Conservation (phyloP, 2,329 filamentous ascomycete genomes). For the Penicillium sp. region DNA sequence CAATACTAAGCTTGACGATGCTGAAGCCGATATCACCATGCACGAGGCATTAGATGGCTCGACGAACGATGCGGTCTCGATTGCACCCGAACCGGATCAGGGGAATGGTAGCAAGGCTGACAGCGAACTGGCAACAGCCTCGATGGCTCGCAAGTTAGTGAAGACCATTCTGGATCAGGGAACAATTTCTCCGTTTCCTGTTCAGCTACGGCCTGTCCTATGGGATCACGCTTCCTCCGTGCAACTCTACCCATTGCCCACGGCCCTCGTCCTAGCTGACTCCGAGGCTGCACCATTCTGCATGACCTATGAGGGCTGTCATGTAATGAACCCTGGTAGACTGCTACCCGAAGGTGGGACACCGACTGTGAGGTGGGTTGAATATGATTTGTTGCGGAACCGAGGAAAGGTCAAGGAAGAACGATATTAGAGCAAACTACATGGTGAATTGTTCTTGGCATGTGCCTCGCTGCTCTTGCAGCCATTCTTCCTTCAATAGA, state of each 20-base stretch:
- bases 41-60: conserved; percentile 25
- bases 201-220: conserved; percentile 74
- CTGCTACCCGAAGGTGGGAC: conserved; percentile 68
- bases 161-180: conserved; percentile 92
- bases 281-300: conserved; percentile 77
- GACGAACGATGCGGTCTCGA: conserved; percentile 18
- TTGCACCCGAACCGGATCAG: conserved; percentile 32
- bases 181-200: conserved; percentile 80
- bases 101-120: conserved; percentile 14
- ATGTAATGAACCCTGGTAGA: conserved; percentile 87
- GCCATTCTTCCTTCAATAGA: not conserved
- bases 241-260: conserved; percentile 84
- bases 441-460: not conserved
- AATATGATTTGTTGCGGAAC: conserved; percentile 70
- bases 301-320: conserved; percentile 90
- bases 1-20: conserved; percentile 55
- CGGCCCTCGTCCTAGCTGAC: conserved; percentile 78
- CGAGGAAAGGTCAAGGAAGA: conserved; percentile 63
- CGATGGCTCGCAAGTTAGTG: conserved; percentile 71
- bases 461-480: not conserved
- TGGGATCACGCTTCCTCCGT: conserved; percentile 82
- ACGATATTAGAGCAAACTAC: conserved; percentile 45
- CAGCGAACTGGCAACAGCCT: conserved; percentile 29
- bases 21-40: conserved; percentile 22
- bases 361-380: conserved; percentile 75